Conservation (phyloP, 805 yeast species). For the Suhomyces xylopsoci region DNA sequence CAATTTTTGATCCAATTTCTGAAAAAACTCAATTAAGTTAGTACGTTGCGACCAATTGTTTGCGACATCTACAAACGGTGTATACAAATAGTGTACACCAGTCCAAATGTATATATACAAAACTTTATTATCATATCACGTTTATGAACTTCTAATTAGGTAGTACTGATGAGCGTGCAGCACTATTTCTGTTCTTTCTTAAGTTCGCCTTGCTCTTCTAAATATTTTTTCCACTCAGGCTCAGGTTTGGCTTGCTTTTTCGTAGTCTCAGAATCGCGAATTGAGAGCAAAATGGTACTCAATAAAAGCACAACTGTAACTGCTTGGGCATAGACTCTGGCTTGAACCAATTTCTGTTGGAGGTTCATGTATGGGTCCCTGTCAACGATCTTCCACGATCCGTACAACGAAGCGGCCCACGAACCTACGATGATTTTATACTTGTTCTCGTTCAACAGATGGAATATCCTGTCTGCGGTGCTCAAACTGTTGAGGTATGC, state of each 20-base stretch:
- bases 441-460: constrained; percentile 30
- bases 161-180: not conserved
- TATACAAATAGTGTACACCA: too few relatives aligned
- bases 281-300: constrained; percentile 23
- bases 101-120: too few relatives aligned
- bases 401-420: constrained; percentile 38
- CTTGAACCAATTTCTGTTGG: constrained; percentile 27
- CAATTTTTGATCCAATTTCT: too few relatives aligned
- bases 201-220: constrained; percentile 6
- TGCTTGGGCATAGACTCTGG: constrained; percentile 29
- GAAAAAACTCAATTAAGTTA: too few relatives aligned
- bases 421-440: constrained; percentile 34
- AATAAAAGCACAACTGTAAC: constrained; percentile 25
- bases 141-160: not conserved
- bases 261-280: constrained; percentile 21
- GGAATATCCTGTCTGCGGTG: constrained; percentile 26
- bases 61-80: too few relatives aligned
- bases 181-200: not conserved
- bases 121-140: not conserved
- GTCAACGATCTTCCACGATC: constrained; percentile 27
- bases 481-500: constrained; percentile 30
- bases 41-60: too few relatives aligned
- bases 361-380: constrained; percentile 23
- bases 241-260: constrained; percentile 20
- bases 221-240: constrained; percentile 22